Base-by-base conservation (phyloP, 1,139 yeast genomes). In the Candida tetrigidarum region DNA sequence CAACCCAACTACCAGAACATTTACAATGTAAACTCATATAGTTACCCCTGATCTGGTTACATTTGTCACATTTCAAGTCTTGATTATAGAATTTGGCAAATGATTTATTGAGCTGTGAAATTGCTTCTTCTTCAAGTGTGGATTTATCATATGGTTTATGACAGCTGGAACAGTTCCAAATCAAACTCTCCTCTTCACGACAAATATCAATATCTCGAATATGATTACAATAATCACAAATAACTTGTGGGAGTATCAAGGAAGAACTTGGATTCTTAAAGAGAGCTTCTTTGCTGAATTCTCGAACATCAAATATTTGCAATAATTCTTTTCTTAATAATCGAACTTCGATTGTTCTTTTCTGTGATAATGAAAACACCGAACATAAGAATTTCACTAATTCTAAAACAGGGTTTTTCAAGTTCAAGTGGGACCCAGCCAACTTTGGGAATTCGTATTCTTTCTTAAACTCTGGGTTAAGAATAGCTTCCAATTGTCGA, bases 1-100 rank as follows among this genome's bases (percentile, higher is more conserved):
- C 86, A 1, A 65, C 68, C 96, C 97, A 93, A 28, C 67, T 63
- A 3, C 99, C 99, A 0, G 99, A 91, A 62, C 99, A 95, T 30
- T 78, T 69, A 64, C 99, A 95, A 62, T 84, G 83, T 27, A 74
- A 74, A 40, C 91, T 80, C 79, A 95, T 74, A 52, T 86, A 85
- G 55, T 81, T 84, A 30, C 80, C 81, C 55, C 83, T 81, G 45
- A 90, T 72, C 48, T 76, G 80, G 34, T 79, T 75, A 66, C 99
- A 95, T 60, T 87, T 89, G 12, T 67, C 61, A 64, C 99, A 95
- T 54, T 79, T 80, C 56, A 88, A 71, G 63, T 93, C 99, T 64
- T 95, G 99, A 34, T 78, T 70, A 58, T 83, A 82, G 63, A 78
- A 93, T 43, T 74, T 69, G n/a, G 84, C 76, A 3, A 88, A 49